These are phyloP conservation scores for Podospora sp. DNA, from an alignment of 495 filamentous ascomycete genomes.

Conservation along the genomic window DNA sequence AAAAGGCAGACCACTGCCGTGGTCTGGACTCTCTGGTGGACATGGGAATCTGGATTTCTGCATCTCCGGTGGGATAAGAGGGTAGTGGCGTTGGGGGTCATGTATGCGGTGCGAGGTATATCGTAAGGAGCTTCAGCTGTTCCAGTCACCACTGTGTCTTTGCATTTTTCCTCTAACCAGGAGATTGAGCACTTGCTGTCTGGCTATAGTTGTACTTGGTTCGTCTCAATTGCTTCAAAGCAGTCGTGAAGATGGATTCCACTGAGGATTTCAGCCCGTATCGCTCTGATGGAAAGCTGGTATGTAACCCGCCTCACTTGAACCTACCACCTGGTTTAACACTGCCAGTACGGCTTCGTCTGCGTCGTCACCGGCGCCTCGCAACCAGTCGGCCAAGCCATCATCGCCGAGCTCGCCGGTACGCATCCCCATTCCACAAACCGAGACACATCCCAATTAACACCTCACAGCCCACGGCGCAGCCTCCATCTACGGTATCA, in stretches of 20 bases:
- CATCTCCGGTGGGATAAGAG: constrained; percentile 1
- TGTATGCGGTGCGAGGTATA: neutral
- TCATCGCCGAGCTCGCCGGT: constrained; percentile 60
- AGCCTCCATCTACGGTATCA: constrained; percentile 61
- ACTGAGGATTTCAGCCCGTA: constrained; percentile 61
- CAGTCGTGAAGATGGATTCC: constrained; percentile 34
- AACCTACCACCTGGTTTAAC: neutral
- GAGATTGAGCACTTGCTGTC: no score
- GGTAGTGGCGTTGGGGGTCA: neutral
- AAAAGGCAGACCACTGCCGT: constrained; percentile 6
- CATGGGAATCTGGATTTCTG: constrained; percentile 14
- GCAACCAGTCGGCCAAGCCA: constrained; percentile 60
- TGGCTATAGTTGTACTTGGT: no score
- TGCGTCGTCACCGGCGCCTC: constrained; percentile 64
- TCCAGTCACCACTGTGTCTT: neutral
- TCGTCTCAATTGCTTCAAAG: neutral
- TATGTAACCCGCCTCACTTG: constrained; percentile 30
- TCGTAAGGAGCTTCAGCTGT: neutral
- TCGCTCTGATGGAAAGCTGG: constrained; percentile 61
- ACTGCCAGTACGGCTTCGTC: constrained; percentile 59
- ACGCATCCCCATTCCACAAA: constrained; percentile 14
- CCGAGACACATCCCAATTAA: no score
- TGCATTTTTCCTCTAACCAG: no score
- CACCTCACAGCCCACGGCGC: constrained; percentile 57
- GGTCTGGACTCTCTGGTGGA: constrained; percentile 1